Conservation (phyloP, 176 grass and related monocot genomes). For the Bolboschoenus planiculmis region DNA sequence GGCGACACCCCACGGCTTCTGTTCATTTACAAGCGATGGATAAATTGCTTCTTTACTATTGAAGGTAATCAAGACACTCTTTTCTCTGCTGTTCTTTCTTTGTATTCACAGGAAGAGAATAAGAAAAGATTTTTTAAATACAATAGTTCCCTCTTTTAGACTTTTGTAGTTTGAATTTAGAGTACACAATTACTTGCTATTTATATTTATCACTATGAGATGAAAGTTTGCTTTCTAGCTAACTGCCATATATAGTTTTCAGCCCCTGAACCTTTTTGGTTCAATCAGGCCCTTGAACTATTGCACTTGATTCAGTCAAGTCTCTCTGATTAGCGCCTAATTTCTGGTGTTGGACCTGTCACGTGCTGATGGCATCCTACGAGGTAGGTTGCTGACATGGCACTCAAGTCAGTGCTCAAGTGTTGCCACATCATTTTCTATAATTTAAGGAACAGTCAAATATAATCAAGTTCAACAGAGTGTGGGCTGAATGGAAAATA, state of each 20-base stretch:
- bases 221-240: not conserved
- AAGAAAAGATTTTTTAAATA: not conserved
- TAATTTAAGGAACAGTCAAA: not conserved
- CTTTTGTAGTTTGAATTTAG: not conserved
- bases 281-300: not conserved
- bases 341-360: not conserved
- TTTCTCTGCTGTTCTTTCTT: not conserved
- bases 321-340: not conserved
- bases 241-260: not conserved
- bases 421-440: not conserved
- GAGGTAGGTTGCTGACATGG: not conserved
- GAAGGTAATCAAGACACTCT: slow-evolving; percentile 29
- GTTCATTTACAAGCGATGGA: slow-evolving; percentile 96
- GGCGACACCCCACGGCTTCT: slow-evolving; percentile 55
- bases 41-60: slow-evolving; percentile 70
- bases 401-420: not conserved
- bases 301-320: not conserved
- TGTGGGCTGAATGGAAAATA: not conserved
- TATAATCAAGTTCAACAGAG: not conserved
- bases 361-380: not conserved
- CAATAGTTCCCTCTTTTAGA: not conserved
- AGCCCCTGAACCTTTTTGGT: not conserved
- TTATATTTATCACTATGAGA: not conserved
- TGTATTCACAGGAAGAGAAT: not conserved
- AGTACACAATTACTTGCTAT: not conserved